Conservation (phyloP, 2,329 filamentous ascomycete species). For the Bipolaris oryzae region DNA sequence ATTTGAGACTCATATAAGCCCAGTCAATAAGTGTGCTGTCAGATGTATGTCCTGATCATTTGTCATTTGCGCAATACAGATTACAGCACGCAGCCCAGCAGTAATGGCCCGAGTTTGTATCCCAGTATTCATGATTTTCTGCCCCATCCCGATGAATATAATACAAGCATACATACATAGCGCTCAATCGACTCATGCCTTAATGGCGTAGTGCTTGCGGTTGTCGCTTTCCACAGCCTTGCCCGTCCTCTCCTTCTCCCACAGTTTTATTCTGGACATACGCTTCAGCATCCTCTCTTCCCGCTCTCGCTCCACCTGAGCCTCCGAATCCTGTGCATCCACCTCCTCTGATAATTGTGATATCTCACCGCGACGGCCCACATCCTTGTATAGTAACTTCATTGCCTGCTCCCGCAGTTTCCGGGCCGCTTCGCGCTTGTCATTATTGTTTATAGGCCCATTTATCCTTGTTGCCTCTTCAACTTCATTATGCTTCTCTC, state of each 20-base stretch:
- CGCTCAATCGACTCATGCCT: slow-evolving; percentile 18
- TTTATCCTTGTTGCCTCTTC: slow-evolving; percentile 12
- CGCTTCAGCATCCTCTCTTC: slow-evolving; percentile 40
- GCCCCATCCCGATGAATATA: slow-evolving; percentile 19
- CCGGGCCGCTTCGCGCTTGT: slow-evolving; percentile 24
- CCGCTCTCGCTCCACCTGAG: slow-evolving; percentile 11
- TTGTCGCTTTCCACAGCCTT: slow-evolving; percentile 30
- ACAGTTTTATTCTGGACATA: slow-evolving; percentile 48
- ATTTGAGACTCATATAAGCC: too few species aligned
- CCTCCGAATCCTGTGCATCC: slow-evolving; percentile 10
- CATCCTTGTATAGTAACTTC: slow-evolving; percentile 30
- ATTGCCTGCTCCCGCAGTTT: slow-evolving; percentile 34
- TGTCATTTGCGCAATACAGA: background rate
- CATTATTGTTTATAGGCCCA: slow-evolving; percentile 10
- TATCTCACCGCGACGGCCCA: slow-evolving; percentile 8
- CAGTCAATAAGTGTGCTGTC: too few species aligned
- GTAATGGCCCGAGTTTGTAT: background rate
- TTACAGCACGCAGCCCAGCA: background rate
- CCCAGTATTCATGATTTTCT: slow-evolving; percentile 1
- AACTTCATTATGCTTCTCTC: slow-evolving; percentile 52
- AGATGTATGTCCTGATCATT: background rate
- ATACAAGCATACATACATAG: slow-evolving; percentile 27
- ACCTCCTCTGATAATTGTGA: slow-evolving; percentile 6
- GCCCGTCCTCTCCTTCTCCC: slow-evolving; percentile 34
- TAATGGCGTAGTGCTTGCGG: slow-evolving; percentile 24